Evolutionary conservation across 2,329 filamentous ascomycete genomes (phyloP), one percentile per base, ranked within the genome.

Genomic region (Aureobasidium pullulans): DNA sequence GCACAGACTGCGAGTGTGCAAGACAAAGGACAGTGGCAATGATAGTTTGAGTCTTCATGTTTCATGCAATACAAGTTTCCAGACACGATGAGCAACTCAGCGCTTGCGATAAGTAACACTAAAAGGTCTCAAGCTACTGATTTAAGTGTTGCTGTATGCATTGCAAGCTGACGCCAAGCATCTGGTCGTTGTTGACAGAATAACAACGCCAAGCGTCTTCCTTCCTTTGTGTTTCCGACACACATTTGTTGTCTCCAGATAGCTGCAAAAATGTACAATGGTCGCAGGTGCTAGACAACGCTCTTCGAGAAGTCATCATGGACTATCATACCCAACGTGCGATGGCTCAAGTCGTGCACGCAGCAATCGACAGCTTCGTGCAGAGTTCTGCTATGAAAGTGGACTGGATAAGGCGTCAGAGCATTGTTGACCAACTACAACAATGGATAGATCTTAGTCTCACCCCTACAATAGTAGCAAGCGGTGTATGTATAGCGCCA

Each of bases 361-460:
- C 75, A 37, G 77, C 86, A 61, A 84, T 91, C 77, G 79, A 79
- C 44, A 75, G 80, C 11, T 87, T 86, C 65, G 81, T 91, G 42
- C 75, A 75, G 40, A 76, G 78, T 50, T 81, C 81, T 6, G 90
- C 85, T 67, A 77, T 83, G 56, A 75, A 75, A 60, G 82, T 85
- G 2, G 78, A 84, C 49, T 91, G 88, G 69, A 73, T 71, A 28
- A 71, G 74, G 1, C 75, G 78, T 50, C 79, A 80, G 19, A 77
- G 79, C 31, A 84, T 85, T 61, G 80, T 87, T 37, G 71, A 76
- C 7, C 79, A 82, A 42, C 77, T 92, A 36, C 78, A 78, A 54
- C 73, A 81, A 62, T 93, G 88, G 88, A 73, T 91, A 43, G 82
- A 86, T 66, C 81, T 87, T 60, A 77, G 81, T 47, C 89, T 89